Base-by-base conservation (phyloP, 208 protist genomes). In the Leishmania martiniquensis region DNA sequence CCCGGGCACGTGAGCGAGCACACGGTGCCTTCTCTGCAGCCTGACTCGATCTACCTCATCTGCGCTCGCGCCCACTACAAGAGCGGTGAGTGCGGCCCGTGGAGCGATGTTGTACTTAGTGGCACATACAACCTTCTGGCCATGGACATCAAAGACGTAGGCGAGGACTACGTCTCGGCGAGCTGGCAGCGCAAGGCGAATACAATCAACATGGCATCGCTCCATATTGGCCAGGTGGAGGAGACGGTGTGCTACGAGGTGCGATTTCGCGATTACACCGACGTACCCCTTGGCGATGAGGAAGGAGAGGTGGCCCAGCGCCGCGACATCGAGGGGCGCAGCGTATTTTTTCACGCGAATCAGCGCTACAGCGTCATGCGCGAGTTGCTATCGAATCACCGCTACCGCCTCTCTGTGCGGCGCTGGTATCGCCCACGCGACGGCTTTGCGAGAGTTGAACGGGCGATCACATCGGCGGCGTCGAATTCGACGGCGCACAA, bases 241-340 rank as follows among this genome's bases (percentile, higher is more conserved):
- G 91, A 96, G 81, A 93, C 91, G 60, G 66, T 95, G 44, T 88
- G 87, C 80, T 97, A 95, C 76, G 90, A 98, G 75, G 70, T 96
- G 59, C 87, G 78, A 10, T 82, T 97, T 63, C 85, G 87, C 63
- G 88, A 95, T 75, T 93, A 91, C 77, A 90, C 91, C 13, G 86
- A 92, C 74, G 87, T 92, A 17, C 71, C 87, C 0, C 79, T 88
- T 62, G 90, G 86, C 68, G 89, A 91, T 49, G 88, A 90, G 76
- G 82, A 85, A 12, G 70, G 72, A 4, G 72, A 68, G 76, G 4
- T 45, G 52, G 72, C 75, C 2, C 65, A 69, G 54, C 76, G 45
- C 57, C 80, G 75, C 49, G 75, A 73, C 17, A 76, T 25, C n/a
- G 76, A 74, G 73, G 51, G 77, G 42, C 72, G 79, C 76, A 79